phyloP scores from a whole-genome alignment of 1,139 yeast genomes.

The Nakaseomyces uthaithaninus region DNA sequence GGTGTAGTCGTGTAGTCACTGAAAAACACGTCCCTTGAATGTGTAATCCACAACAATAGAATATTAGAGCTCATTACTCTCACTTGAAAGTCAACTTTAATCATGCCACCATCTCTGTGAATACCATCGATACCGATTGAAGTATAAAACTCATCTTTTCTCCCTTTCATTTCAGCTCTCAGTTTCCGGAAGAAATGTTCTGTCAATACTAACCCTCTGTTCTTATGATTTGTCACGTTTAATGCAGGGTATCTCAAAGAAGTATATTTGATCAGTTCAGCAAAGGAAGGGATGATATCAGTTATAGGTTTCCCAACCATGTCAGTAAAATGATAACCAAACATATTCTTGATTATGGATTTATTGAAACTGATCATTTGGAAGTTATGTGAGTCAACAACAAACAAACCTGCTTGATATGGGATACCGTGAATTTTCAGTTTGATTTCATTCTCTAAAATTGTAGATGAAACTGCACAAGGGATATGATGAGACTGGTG shows the following conservation, averaged over 20 bases:
- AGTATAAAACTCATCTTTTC: constrained; percentile 39
- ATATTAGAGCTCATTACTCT: constrained; percentile 57
- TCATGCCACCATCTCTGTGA: constrained; percentile 59
- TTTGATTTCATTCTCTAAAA: constrained; percentile 40
- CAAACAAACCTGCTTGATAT: constrained; percentile 78
- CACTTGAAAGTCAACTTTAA: constrained; percentile 74
- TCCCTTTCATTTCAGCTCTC: constrained; percentile 26
- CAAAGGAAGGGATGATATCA: constrained; percentile 59
- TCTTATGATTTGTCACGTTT: constrained; percentile 29
- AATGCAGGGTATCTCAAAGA: constrained; percentile 38
- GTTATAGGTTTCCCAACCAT: constrained; percentile 49
- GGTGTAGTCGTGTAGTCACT: constrained; percentile 30
- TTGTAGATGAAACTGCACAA: constrained; percentile 59
- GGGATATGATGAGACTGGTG: constrained; percentile 44
- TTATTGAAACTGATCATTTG: constrained; percentile 47
- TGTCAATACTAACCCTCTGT: constrained; percentile 60
- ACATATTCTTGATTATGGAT: constrained; percentile 68
- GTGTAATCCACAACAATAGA: constrained; percentile 76
- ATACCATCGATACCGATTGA: constrained; percentile 61
- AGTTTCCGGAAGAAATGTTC: constrained; percentile 80
- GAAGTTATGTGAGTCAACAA: constrained; percentile 37
- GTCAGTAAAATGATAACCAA: constrained; percentile 52
- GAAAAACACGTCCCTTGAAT: constrained; percentile 45
- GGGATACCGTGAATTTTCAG: constrained; percentile 69
- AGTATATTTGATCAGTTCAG: constrained; percentile 45